Conservation (phyloP, 305 asterid species). For the Fraxinus floribunda region DNA sequence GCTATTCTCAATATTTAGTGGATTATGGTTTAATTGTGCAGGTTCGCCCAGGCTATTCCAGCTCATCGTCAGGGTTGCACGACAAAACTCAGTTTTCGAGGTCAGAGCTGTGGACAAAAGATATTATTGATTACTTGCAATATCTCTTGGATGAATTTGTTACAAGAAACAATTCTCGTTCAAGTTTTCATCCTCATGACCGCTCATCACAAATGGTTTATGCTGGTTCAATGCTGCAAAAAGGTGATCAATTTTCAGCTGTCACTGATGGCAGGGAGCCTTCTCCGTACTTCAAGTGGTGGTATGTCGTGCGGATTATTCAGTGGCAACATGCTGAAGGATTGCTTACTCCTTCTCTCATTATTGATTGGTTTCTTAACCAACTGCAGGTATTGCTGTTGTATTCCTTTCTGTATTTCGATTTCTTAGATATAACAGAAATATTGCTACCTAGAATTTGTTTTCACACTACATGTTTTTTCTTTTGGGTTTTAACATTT, state of each 20-base stretch:
- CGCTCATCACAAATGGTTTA: constrained; percentile 64
- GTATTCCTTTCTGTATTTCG: constrained; percentile 6
- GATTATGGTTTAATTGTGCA: constrained; percentile 44
- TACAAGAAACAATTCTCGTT: constrained; percentile 60
- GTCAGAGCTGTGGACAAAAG: constrained; percentile 98
- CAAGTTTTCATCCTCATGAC: constrained; percentile 55
- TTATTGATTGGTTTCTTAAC: constrained; percentile 94
- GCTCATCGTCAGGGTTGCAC: constrained; percentile 64
- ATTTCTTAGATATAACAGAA: background rate
- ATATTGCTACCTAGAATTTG: background rate
- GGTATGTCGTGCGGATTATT: constrained; percentile 93
- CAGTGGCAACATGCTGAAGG: constrained; percentile 98
- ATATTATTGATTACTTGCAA: constrained; percentile 88
- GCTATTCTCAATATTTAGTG: constrained; percentile 14
- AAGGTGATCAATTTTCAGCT: constrained; percentile 51
- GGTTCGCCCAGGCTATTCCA: constrained; percentile 74
- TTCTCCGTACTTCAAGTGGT: constrained; percentile 89
- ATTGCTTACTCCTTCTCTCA: constrained; percentile 75
- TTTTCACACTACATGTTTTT: background rate
- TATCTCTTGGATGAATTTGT: constrained; percentile 81
- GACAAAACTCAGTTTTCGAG: constrained; percentile 78
- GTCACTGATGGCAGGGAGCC: constrained; percentile 70
- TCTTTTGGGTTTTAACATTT: constrained; percentile 19
- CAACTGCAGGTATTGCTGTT: constrained; percentile 79
- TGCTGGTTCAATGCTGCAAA: constrained; percentile 64